These are phyloP conservation scores for Mariannaea sp. DNA, from an alignment of 2,329 filamentous ascomycete species.

Conservation along the genomic window DNA sequence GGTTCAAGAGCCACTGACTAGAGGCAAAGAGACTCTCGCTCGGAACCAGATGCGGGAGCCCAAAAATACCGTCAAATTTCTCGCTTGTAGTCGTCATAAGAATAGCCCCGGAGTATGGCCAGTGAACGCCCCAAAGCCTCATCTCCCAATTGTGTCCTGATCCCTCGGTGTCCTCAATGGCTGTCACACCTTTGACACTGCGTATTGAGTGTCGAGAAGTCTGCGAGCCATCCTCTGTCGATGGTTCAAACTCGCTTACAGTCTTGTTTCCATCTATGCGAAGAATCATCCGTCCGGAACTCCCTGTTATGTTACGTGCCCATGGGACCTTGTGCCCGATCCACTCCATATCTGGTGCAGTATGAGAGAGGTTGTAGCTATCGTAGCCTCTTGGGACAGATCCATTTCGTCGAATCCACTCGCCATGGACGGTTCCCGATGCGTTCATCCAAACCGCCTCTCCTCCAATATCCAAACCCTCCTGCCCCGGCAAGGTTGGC, in stretches of 20 bases:
- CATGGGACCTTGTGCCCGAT: conserved; percentile 63
- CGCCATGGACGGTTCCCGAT: conserved; percentile 76
- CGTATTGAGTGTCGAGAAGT: conserved; percentile 62
- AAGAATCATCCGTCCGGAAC: conserved; percentile 70
- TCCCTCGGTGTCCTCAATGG: conserved; percentile 71
- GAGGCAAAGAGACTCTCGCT: conserved; percentile 59
- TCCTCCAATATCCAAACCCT: conserved; percentile 47
- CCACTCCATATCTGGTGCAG: conserved; percentile 70
- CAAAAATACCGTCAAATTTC: conserved; percentile 92
- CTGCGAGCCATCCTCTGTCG: conserved; percentile 40
- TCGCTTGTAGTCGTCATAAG: conserved; percentile 89
- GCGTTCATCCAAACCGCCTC: conserved; percentile 74
- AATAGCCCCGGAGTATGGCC: conserved; percentile 77
- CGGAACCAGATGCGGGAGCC: conserved; percentile 80
- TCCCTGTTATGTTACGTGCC: conserved; percentile 80
- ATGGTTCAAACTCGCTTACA: conserved; percentile 50
- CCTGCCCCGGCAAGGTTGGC: conserved; percentile 48
- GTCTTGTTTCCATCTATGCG: conserved; percentile 63
- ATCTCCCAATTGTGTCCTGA: conserved; percentile 78
- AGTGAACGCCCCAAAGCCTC: conserved; percentile 82
- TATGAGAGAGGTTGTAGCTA: conserved; percentile 67
- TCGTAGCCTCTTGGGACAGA: conserved; percentile 52
- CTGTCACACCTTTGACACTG: conserved; percentile 71
- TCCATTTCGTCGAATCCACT: conserved; percentile 68
- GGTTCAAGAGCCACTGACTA: conserved; percentile 70